A percentile compares a stretch with the other conserved stretches of the same genome.
phyloP scores from a whole-genome alignment of 139 green algal genomes.

The Medakamo hakoo region DNA sequence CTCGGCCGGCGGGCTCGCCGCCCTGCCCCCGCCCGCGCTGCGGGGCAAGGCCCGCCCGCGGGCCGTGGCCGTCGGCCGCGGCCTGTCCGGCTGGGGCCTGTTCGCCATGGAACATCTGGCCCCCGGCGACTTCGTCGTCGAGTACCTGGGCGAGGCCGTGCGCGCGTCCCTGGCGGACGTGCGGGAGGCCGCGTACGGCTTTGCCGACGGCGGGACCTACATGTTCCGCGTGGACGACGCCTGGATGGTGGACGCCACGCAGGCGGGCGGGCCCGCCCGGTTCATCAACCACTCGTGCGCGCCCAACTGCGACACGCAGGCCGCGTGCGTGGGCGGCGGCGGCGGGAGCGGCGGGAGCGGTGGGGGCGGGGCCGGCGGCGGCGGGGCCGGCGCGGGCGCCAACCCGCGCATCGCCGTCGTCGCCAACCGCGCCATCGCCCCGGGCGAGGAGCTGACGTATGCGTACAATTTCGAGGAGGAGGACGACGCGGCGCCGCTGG shows the following conservation, averaged over 20 bases:
- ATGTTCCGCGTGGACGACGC: slow-evolving; percentile 14
- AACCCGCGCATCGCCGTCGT: background rate
- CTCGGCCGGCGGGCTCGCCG: background rate
- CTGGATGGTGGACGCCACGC: slow-evolving; percentile 19
- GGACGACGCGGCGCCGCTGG: background rate
- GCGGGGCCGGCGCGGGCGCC: no score
- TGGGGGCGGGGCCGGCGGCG: no score
- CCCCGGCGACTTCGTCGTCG: slow-evolving; percentile 1
- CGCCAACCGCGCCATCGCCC: background rate
- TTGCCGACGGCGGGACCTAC: slow-evolving; percentile 11
- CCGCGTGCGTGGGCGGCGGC: background rate
- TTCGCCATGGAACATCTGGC: background rate
- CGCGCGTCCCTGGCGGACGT: slow-evolving; percentile 10
- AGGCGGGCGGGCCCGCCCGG: slow-evolving; percentile 10
- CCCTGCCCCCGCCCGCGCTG: no score
- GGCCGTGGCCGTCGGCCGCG: background rate
- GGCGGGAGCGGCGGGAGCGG: no score
- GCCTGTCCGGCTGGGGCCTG: background rate
- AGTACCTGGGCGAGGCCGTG: slow-evolving; percentile 1
- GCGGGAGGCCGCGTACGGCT: slow-evolving; percentile 11
- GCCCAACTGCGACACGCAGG: background rate
- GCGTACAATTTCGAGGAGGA: background rate
- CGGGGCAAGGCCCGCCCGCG: background rate
- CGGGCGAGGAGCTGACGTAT: slow-evolving; percentile 5
- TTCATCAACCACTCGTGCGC: slow-evolving; percentile 14